A percentile compares a stretch with the other conserved stretches of the same genome.
Evolutionary conservation across 1,139 yeast genomes (phyloP).

Genomic region (Geotrichum reessii): DNA sequence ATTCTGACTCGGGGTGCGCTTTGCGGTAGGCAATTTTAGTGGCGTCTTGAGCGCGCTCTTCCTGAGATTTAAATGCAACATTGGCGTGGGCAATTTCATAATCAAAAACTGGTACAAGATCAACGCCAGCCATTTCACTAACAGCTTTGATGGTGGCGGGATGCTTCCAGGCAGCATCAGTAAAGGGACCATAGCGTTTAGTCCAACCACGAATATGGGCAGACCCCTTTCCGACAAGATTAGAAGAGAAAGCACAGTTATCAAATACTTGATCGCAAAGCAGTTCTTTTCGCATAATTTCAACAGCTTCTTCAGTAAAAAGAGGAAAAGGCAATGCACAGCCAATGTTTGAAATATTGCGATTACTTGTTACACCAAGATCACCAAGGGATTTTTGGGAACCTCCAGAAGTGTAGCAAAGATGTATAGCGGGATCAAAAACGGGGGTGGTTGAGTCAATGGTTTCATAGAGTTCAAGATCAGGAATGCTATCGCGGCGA

Average conservation of each 20-base stretch:
- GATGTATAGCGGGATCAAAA: slow-evolving; percentile 10
- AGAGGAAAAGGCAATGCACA: slow-evolving; percentile 48
- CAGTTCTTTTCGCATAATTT: slow-evolving; percentile 50
- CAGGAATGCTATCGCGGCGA: slow-evolving; percentile 15
- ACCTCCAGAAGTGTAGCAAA: slow-evolving; percentile 11
- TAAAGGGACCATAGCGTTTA: slow-evolving; percentile 42
- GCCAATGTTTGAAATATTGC: slow-evolving; percentile 18
- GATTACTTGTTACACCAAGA: slow-evolving; percentile 8
- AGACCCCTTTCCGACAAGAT: slow-evolving; percentile 35
- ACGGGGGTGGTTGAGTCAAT: neutral
- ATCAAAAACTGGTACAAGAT: slow-evolving; percentile 47
- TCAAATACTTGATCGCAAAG: slow-evolving; percentile 43
- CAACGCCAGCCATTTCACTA: slow-evolving; percentile 51
- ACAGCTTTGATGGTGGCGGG: slow-evolving; percentile 49
- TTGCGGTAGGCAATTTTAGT: slow-evolving; percentile 27
- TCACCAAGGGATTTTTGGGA: slow-evolving; percentile 5
- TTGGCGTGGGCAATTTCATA: slow-evolving; percentile 52
- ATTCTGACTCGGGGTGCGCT: slow-evolving; percentile 45
- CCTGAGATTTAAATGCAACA: slow-evolving; percentile 36
- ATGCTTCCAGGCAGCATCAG: slow-evolving; percentile 51
- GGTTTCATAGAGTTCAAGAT: slow-evolving; percentile 5
- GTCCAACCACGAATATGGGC: slow-evolving; percentile 52
- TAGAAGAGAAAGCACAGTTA: slow-evolving; percentile 42
- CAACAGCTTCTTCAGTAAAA: slow-evolving; percentile 52
- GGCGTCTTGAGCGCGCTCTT: slow-evolving; percentile 18